Evolutionary conservation across 2,329 filamentous ascomycete genomes (phyloP).

Genomic region (Cytospora mali): DNA sequence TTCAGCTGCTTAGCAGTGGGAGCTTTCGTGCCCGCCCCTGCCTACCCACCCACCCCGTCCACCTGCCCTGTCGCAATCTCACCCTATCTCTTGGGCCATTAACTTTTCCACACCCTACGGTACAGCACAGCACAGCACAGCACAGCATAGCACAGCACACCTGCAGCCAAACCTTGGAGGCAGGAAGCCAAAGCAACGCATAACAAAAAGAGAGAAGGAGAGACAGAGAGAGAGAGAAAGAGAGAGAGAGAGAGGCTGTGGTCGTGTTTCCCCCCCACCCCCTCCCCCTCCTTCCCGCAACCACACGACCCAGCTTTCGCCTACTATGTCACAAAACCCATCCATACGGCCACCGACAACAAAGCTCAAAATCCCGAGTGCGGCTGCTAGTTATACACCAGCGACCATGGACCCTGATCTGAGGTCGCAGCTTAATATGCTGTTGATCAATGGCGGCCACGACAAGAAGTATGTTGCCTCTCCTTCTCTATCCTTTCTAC

Average conservation of each 20-base stretch:
- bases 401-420: conserved; percentile 64
- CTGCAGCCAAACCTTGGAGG: no score
- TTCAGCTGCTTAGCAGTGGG: no score
- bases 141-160: no score
- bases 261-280: background rate
- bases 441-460: conserved; percentile 61
- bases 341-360: conserved; percentile 44
- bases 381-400: conserved; percentile 61
- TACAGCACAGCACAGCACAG: background rate
- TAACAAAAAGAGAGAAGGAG: background rate
- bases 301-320: conserved; percentile 22
- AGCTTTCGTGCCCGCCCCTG: no score
- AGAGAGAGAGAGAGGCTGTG: background rate
- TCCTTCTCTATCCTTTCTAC: conserved; percentile 3
- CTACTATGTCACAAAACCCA: conserved; percentile 29
- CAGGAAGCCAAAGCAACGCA: no score
- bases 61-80: no score
- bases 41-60: no score
- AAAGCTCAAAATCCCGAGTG: conserved; percentile 62
- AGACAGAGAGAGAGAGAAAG: background rate
- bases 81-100: no score
- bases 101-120: background rate
- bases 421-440: conserved; percentile 63
- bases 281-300: conserved; percentile 7
- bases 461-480: conserved; percentile 53